Conservation (phyloP, 768 basidiomycete genomes). For the Boletus eberwhitei region DNA sequence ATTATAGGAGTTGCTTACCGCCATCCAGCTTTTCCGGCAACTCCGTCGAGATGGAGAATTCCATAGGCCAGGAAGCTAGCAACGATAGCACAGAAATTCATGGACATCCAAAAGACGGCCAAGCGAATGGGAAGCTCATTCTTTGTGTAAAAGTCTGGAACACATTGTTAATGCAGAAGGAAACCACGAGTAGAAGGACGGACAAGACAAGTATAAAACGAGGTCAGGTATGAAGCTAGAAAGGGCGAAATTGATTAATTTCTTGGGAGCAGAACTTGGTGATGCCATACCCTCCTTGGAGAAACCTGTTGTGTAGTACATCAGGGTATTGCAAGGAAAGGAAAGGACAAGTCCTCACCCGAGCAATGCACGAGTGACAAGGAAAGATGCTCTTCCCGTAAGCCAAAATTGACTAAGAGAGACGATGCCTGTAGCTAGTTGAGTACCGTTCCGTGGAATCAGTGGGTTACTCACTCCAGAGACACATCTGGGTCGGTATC, state of each 20-base stretch:
- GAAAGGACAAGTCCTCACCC: slow-evolving; percentile 30
- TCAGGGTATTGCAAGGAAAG: not conserved
- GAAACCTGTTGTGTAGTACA: slow-evolving; percentile 21
- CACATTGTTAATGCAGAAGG: not conserved
- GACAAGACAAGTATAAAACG: slow-evolving; percentile 60
- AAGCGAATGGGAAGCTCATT: slow-evolving; percentile 51
- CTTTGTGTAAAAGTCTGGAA: slow-evolving; percentile 51
- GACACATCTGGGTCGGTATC: slow-evolving; percentile 58
- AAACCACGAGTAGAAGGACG: slow-evolving; percentile 11
- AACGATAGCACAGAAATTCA: slow-evolving; percentile 51
- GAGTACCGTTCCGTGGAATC: not conserved
- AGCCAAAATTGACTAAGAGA: slow-evolving; percentile 55
- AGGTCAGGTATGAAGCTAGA: slow-evolving; percentile 54
- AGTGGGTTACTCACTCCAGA: slow-evolving; percentile 38
- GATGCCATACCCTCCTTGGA: slow-evolving; percentile 45
- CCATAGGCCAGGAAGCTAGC: slow-evolving; percentile 65
- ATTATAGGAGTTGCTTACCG: slow-evolving; percentile 27
- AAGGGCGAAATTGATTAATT: not conserved
- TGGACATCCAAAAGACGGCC: slow-evolving; percentile 66
- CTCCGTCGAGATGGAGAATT: slow-evolving; percentile 37
- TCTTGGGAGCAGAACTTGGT: not conserved
- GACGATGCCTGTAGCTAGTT: slow-evolving; percentile 33
- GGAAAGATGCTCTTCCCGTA: slow-evolving; percentile 48
- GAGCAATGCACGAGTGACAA: slow-evolving; percentile 46
- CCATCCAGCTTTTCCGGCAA: slow-evolving; percentile 15